Evolutionary conservation across 345 rosid species (phyloP).

Genomic region (Rhodamnia rubescens): DNA sequence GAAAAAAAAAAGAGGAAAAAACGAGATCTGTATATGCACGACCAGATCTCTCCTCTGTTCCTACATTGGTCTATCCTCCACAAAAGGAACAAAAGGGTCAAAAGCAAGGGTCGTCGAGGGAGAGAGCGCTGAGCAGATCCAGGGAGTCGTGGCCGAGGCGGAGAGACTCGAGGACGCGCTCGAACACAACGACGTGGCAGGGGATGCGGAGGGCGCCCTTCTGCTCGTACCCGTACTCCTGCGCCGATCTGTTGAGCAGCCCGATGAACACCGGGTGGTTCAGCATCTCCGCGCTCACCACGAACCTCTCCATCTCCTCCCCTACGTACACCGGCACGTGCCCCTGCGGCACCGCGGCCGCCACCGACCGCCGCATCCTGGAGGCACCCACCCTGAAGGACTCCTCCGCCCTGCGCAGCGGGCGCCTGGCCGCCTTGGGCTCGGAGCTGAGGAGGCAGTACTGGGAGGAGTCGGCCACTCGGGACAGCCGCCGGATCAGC

Average conservation of each 20-base stretch:
- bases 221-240: slow-evolving; percentile 92
- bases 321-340: slow-evolving; percentile 91
- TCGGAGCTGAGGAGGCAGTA: slow-evolving; percentile 69
- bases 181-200: slow-evolving; percentile 74
- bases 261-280: slow-evolving; percentile 77
- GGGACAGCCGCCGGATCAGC: slow-evolving; percentile 75
- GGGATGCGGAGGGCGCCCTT: slow-evolving; percentile 86
- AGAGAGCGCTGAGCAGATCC: background rate
- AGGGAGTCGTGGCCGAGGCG: slow-evolving; percentile 37
- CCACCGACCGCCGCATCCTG: slow-evolving; percentile 20
- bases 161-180: slow-evolving; percentile 73
- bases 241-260: slow-evolving; percentile 73
- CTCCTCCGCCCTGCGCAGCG: slow-evolving; percentile 7
- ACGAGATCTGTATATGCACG: background rate
- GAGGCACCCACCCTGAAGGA: slow-evolving; percentile 8
- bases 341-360: slow-evolving; percentile 62
- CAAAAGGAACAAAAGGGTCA: background rate
- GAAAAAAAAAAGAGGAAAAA: background rate
- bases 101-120: background rate
- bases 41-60: background rate
- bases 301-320: slow-evolving; percentile 87
- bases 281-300: slow-evolving; percentile 72
- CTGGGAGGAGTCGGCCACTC: slow-evolving; percentile 79
- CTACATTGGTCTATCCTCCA: background rate
- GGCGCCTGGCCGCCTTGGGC: slow-evolving; percentile 12